Percentiles rank a stretch among this genome's conserved stretches.
Evolutionary conservation across 352 stramenopile genomes (phyloP).

Genomic region (Globisporangium cylindrosporum): DNA sequence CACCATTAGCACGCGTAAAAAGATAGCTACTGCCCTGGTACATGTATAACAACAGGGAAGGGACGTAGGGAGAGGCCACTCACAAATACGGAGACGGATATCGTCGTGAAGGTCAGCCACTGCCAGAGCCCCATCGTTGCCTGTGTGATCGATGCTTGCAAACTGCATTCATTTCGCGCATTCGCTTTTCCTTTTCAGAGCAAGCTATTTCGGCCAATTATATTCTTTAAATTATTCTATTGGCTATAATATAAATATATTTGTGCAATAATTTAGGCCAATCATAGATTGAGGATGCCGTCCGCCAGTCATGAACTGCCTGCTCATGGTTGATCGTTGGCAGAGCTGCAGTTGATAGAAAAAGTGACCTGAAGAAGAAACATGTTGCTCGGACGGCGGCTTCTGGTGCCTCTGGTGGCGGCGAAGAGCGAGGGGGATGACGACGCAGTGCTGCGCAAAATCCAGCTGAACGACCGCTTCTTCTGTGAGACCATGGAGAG

Average conservation of each 20-base stretch:
- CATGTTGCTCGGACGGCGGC: conserved; percentile 54
- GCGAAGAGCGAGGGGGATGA: conserved; percentile 11
- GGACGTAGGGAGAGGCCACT: background rate
- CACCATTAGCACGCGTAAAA: background rate
- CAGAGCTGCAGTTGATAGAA: background rate
- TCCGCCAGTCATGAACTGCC: background rate
- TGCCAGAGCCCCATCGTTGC: background rate
- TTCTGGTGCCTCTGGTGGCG: conserved; percentile 35
- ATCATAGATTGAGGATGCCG: too few species aligned
- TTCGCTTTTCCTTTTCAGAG: too few species aligned
- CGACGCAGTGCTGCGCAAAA: conserved; percentile 17
- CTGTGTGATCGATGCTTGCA: background rate
- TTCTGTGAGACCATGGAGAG: conserved; percentile 76
- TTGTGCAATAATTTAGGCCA: too few species aligned
- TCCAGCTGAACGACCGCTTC: conserved; percentile 55
- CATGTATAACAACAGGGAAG: background rate
- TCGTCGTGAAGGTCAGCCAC: background rate
- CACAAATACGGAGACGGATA: background rate
- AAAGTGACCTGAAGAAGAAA: background rate
- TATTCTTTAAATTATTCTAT: too few species aligned
- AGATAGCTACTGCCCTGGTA: background rate
- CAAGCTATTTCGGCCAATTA: too few species aligned
- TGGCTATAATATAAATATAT: too few species aligned
- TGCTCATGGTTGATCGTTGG: background rate
- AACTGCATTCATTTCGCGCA: background rate